Conservation (phyloP, 2,329 filamentous ascomycete species). For the Aspergillus sp. region DNA sequence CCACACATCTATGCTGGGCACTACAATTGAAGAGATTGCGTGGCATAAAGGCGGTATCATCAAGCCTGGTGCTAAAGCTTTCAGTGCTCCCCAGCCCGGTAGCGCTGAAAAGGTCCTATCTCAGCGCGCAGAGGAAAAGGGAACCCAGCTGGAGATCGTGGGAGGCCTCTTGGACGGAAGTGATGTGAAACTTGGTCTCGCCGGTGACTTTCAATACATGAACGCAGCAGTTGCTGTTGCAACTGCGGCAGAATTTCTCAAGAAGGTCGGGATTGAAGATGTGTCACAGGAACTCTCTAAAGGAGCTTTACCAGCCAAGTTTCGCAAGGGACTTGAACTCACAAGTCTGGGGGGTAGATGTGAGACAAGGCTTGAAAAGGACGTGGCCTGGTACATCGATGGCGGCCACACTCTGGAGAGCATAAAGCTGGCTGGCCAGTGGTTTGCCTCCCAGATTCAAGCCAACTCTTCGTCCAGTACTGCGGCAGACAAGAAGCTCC, state of each 20-base stretch:
- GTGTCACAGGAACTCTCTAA: conserved; percentile 34
- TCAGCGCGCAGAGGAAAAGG: conserved; percentile 50
- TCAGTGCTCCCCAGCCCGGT: conserved; percentile 56
- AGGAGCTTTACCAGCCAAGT: conserved; percentile 52
- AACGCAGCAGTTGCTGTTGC: conserved; percentile 60
- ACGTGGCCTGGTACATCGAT: conserved; percentile 74
- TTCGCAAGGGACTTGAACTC: conserved; percentile 60
- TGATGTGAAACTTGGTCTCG: conserved; percentile 52
- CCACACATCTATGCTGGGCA: conserved; percentile 74
- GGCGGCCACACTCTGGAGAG: conserved; percentile 86
- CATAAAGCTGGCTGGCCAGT: conserved; percentile 67
- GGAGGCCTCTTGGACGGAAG: conserved; percentile 34
- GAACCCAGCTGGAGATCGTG: conserved; percentile 45
- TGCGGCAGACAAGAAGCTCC: conserved; percentile 31
- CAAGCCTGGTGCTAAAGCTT: conserved; percentile 61
- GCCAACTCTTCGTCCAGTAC: conserved; percentile 28
- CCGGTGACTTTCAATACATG: conserved; percentile 58
- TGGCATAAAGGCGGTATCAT: conserved; percentile 93
- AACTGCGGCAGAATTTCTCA: conserved; percentile 37
- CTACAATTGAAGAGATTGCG: conserved; percentile 73
- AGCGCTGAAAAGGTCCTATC: conserved; percentile 52
- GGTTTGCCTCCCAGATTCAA: conserved; percentile 61
- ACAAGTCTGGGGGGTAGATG: conserved; percentile 73
- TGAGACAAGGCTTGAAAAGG: conserved; percentile 58
- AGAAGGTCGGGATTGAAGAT: conserved; percentile 26